These are phyloP conservation scores for Leptographium galeiforme DNA, from an alignment of 2,329 filamentous ascomycete genomes.

Conservation along the genomic window DNA sequence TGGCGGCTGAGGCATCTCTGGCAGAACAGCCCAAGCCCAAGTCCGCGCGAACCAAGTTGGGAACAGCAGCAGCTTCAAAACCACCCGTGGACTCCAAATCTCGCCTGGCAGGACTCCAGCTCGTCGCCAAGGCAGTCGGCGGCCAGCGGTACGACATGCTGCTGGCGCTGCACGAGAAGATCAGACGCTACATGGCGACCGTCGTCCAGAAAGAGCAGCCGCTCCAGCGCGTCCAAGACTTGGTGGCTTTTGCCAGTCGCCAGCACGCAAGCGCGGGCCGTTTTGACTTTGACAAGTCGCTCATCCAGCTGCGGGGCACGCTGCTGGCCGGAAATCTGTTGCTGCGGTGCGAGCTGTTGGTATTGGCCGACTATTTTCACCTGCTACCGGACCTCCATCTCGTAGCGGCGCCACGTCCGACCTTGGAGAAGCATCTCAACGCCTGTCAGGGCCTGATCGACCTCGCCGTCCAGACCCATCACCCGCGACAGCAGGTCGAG, in stretches of 20 bases:
- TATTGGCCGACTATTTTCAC: conserved; percentile 23
- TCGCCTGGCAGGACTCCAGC: not conserved
- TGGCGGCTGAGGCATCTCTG: conserved; percentile 15
- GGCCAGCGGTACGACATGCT: conserved; percentile 12
- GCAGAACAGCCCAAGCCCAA: not conserved
- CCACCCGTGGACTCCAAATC: not conserved
- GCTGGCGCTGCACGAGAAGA: conserved; percentile 8
- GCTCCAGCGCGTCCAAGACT: conserved; percentile 29
- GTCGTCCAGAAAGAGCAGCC: conserved; percentile 33
- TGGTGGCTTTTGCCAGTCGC: conserved; percentile 27
- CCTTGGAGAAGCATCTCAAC: conserved; percentile 14
- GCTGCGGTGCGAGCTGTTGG: conserved; percentile 32
- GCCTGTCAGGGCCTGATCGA: conserved; percentile 27
- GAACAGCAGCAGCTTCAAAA: no score
- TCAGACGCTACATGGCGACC: conserved; percentile 13
- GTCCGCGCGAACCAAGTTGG: not conserved
- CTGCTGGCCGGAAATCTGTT: conserved; percentile 30
- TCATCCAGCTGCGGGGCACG: conserved; percentile 21
- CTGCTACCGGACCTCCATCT: not conserved
- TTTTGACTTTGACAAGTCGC: conserved; percentile 23
- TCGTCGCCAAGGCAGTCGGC: not conserved
- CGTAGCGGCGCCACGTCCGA: not conserved
- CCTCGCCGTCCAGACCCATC: conserved; percentile 19
- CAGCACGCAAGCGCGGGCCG: conserved; percentile 13
- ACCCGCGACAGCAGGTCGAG: conserved; percentile 31